A percentile compares a stretch with the other conserved stretches of the same genome.
phyloP scores from a whole-genome alignment of 805 yeast species.

The Saturnispora gosingensis region DNA sequence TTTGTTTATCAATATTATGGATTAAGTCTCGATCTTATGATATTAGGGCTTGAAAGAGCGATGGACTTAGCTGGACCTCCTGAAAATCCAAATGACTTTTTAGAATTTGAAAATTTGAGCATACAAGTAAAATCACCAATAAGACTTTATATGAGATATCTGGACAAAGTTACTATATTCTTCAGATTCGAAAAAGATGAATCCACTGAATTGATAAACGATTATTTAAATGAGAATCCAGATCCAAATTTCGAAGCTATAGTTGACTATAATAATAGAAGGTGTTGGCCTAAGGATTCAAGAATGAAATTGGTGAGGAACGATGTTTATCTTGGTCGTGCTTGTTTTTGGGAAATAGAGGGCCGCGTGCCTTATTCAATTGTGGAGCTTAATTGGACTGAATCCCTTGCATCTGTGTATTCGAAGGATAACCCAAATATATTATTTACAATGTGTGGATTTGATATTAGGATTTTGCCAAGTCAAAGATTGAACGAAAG shows the following conservation, averaged over 20 bases:
- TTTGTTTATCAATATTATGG: slow-evolving; percentile 90
- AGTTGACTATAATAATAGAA: slow-evolving; percentile 77
- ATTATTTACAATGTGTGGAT: slow-evolving; percentile 87
- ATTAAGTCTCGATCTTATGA: slow-evolving; percentile 65
- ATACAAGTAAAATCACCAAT: slow-evolving; percentile 68
- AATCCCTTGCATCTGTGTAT: slow-evolving; percentile 77
- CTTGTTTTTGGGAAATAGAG: slow-evolving; percentile 83
- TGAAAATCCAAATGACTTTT: slow-evolving; percentile 61
- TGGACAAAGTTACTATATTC: slow-evolving; percentile 73
- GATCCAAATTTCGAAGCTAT: slow-evolving; percentile 87
- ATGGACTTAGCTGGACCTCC: slow-evolving; percentile 77
- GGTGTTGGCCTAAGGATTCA: slow-evolving; percentile 91
- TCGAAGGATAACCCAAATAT: slow-evolving; percentile 85
- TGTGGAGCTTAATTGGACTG: slow-evolving; percentile 68
- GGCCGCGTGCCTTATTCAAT: slow-evolving; percentile 72
- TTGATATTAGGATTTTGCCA: slow-evolving; percentile 85
- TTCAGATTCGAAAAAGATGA: slow-evolving; percentile 70
- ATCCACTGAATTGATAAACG: slow-evolving; percentile 64
- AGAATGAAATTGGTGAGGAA: slow-evolving; percentile 85
- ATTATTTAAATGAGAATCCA: slow-evolving; percentile 73
- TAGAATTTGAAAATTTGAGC: slow-evolving; percentile 53
- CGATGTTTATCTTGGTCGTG: slow-evolving; percentile 88
- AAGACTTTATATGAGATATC: slow-evolving; percentile 68
- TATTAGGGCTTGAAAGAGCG: slow-evolving; percentile 84
- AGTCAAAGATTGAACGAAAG: slow-evolving; percentile 45